A percentile compares a stretch with the other conserved stretches of the same genome.
phyloP scores from a whole-genome alignment of 2,329 filamentous ascomycete genomes.

The Aspergillus amoenus region DNA sequence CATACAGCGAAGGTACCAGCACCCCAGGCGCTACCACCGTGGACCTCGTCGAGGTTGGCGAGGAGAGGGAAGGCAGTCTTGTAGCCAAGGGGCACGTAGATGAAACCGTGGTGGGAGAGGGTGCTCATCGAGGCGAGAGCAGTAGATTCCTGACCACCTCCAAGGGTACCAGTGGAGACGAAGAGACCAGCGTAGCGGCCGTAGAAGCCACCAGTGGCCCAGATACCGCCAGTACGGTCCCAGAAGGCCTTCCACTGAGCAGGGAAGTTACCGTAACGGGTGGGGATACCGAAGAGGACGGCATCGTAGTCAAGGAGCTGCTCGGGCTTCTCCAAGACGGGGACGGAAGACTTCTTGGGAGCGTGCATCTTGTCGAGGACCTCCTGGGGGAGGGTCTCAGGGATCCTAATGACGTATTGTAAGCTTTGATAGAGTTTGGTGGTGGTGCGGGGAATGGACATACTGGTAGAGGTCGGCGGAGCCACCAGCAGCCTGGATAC shows the following conservation, averaged over 20 bases:
- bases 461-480: slow-evolving; percentile 79
- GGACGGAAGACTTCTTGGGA: slow-evolving; percentile 69
- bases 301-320: slow-evolving; percentile 76
- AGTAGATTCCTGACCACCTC: slow-evolving; percentile 93
- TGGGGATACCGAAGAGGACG: slow-evolving; percentile 92
- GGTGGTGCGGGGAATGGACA: slow-evolving; percentile 24
- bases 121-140: slow-evolving; percentile 79
- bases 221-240: slow-evolving; percentile 86
- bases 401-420: slow-evolving; percentile 54
- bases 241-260: slow-evolving; percentile 86
- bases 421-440: neutral
- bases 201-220: slow-evolving; percentile 69
- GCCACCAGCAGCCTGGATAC: slow-evolving; percentile 85
- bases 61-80: slow-evolving; percentile 72
- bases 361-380: slow-evolving; percentile 91
- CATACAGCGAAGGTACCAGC: slow-evolving; percentile 82
- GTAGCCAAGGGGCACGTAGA: slow-evolving; percentile 95
- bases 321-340: slow-evolving; percentile 59
- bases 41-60: slow-evolving; percentile 72
- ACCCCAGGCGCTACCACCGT: slow-evolving; percentile 88
- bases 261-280: slow-evolving; percentile 95
- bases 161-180: slow-evolving; percentile 77
- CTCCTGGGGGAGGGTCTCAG: slow-evolving; percentile 82
- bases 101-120: slow-evolving; percentile 87
- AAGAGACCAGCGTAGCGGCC: slow-evolving; percentile 74